Evolutionary conservation across 2,329 filamentous ascomycete species (phyloP), one percentile per base, ranked within the genome.

Genomic region (Pseudogymnoascus sp.): DNA sequence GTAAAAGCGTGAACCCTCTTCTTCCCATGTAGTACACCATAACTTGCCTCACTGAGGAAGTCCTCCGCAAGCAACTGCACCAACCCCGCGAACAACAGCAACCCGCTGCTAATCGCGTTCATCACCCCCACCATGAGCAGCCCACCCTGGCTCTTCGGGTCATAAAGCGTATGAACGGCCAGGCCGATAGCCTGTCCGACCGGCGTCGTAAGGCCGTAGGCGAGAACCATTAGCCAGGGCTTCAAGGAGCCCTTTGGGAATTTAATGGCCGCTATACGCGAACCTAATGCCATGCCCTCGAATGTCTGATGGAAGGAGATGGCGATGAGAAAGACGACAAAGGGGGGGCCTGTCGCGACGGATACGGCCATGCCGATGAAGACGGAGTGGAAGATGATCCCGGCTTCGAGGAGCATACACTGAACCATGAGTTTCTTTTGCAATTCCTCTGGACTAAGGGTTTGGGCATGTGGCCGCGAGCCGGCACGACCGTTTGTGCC

Each of bases 291-390:
- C 12, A 96, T 85, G 1, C 91, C 91, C 76, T 96, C 91, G 67
- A 96, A 96, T 0, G 89, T 91, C 76, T 96, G 89, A 71, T 94
- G 90, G 74, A 93, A 92, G 66, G 84, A 85, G 65, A 94, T 92
- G 59, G 90, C 90, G 31, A 92, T 80, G 0, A 94, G 78, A 66
- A 94, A 89, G 11, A 93, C 88, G 43, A 91, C 78, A 71, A 94
- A 94, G 1, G 88, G 85, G 0, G 89, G 87, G 0, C 90, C 90
- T 0, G 89, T 91, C 0, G 90, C 87, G 0, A 94, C 90, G 0
- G 88, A 91, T 31, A 94, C 81, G 3, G 90, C 89, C 89, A 93
- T 92, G 65, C 90, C 90, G 68, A 94, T 93, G 70, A 94, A 94
- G 61, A 94, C 81, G 70, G 86, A 90, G 77, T 94, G 90, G 72